phyloP scores from a whole-genome alignment of 345 rosid species.

The Jatropha curcas region DNA sequence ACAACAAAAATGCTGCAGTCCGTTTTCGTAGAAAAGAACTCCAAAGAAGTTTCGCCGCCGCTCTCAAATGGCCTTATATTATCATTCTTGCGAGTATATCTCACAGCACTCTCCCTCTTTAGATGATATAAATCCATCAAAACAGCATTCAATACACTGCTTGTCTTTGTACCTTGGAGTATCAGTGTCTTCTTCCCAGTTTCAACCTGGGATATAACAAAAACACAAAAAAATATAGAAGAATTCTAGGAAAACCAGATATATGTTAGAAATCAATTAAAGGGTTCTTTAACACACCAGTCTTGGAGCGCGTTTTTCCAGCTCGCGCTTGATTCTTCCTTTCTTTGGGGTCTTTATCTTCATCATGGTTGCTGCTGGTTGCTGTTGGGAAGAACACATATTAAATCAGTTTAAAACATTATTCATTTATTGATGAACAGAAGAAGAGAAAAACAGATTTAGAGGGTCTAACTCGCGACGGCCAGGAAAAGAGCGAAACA shows the following conservation, averaged over 20 bases:
- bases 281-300: slow-evolving; percentile 38
- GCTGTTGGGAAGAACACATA: not conserved
- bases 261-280: not conserved
- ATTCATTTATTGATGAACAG: no score
- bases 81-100: slow-evolving; percentile 86
- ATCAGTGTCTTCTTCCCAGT: slow-evolving; percentile 91
- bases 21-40: slow-evolving; percentile 87
- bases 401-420: no score
- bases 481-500: not conserved
- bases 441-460: not conserved
- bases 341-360: slow-evolving; percentile 58
- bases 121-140: slow-evolving; percentile 67
- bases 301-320: slow-evolving; percentile 84
- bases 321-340: slow-evolving; percentile 54
- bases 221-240: not conserved
- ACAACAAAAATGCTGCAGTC: slow-evolving; percentile 94
- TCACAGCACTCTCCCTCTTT: slow-evolving; percentile 70
- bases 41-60: slow-evolving; percentile 90
- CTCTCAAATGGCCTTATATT: slow-evolving; percentile 89
- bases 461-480: not conserved
- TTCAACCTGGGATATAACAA: slow-evolving; percentile 58
- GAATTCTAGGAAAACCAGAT: slow-evolving; percentile 12
- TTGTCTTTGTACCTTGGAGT: slow-evolving; percentile 88
- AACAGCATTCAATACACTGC: slow-evolving; percentile 61
- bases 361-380: slow-evolving; percentile 41